Evolutionary conservation across 306 rosid genomes (phyloP).

Genomic region (Vigna nakashimae): DNA sequence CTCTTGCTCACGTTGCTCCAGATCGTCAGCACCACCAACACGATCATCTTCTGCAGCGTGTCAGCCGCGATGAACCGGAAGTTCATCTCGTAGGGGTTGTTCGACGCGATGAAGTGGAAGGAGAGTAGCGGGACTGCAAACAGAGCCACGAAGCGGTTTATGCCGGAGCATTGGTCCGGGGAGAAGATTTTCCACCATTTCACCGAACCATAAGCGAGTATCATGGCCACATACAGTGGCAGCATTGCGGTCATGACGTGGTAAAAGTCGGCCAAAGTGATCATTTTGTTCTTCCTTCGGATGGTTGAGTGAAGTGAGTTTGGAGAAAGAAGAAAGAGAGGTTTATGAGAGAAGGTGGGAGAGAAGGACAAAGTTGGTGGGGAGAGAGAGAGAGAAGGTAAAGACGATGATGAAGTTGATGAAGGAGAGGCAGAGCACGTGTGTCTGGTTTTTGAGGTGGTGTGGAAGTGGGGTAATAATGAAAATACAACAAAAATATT

Average conservation of each 20-base stretch:
- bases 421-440: conserved; percentile 61
- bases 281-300: conserved; percentile 43
- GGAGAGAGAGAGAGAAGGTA: no score
- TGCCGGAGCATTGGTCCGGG: conserved; percentile 91
- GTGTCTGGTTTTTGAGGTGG: conserved; percentile 58
- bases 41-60: conserved; percentile 83
- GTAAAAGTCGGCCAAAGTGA: conserved; percentile 73
- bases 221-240: conserved; percentile 93
- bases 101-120: conserved; percentile 84
- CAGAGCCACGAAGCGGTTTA: conserved; percentile 88
- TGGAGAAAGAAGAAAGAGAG: conserved; percentile 6
- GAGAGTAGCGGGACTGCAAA: conserved; percentile 93
- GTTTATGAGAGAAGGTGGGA: background rate
- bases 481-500: conserved; percentile 45
- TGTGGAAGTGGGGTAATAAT: conserved; percentile 30
- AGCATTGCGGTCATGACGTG: conserved; percentile 96
- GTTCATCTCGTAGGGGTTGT: conserved; percentile 88
- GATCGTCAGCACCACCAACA: conserved; percentile 54
- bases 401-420: background rate
- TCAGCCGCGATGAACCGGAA: conserved; percentile 82
- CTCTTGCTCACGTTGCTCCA: conserved; percentile 66
- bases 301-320: no score
- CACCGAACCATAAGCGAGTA: conserved; percentile 88
- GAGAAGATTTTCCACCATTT: conserved; percentile 98
- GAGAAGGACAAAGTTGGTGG: no score